Conservation (phyloP, 2,329 filamentous ascomycete species). For the Lizonia empirigonia region DNA sequence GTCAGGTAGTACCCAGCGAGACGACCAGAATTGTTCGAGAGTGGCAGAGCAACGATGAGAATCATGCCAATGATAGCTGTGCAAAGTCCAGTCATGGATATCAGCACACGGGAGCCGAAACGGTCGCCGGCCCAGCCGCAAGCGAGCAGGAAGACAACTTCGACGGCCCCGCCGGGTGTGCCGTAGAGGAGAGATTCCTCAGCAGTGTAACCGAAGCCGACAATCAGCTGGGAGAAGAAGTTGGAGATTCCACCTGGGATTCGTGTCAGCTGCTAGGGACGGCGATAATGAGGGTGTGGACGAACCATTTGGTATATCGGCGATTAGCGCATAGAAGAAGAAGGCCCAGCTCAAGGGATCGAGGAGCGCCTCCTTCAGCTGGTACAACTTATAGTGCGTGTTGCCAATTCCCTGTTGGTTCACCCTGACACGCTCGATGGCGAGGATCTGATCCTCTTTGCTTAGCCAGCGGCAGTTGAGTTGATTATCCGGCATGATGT, state of each 20-base stretch:
- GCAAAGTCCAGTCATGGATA: constrained; percentile 59
- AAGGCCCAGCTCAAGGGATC: constrained; percentile 67
- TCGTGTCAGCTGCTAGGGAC: constrained; percentile 3
- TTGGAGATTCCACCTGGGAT: constrained; percentile 59
- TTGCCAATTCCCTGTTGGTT: constrained; percentile 79
- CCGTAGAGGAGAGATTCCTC: constrained; percentile 69
- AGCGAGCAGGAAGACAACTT: constrained; percentile 63
- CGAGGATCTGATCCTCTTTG: constrained; percentile 69
- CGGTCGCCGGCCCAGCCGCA: constrained; percentile 63
- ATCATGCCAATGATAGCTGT: constrained; percentile 65
- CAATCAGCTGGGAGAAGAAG: constrained; percentile 67
- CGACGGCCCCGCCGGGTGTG: constrained; percentile 68
- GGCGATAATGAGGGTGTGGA: not conserved
- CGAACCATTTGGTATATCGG: constrained; percentile 62
- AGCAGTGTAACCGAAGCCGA: constrained; percentile 67
- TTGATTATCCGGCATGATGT: constrained; percentile 63
- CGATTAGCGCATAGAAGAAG: constrained; percentile 61
- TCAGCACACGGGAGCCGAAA: constrained; percentile 62
- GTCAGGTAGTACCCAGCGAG: constrained; percentile 71
- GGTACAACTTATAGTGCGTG: constrained; percentile 70
- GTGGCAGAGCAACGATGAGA: constrained; percentile 67
- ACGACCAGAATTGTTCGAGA: constrained; percentile 62
- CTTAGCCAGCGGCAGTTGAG: constrained; percentile 67
- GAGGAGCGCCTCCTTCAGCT: constrained; percentile 64
- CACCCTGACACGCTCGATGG: constrained; percentile 71